Evolutionary conservation across 768 basidiomycete species (phyloP).

Genomic region (Rubroboletus satanas): DNA sequence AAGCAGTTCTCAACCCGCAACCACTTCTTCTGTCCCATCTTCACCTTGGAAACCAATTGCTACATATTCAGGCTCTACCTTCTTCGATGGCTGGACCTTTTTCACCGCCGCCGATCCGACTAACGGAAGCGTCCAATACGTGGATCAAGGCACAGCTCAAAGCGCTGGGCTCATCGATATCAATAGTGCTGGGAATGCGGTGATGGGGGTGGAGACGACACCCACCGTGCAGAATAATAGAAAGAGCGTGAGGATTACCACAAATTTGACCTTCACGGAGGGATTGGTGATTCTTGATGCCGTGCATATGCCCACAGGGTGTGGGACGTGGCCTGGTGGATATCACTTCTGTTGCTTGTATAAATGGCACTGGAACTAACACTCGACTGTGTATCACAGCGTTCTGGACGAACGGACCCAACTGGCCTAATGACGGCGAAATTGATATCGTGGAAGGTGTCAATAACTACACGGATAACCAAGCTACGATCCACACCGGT

Average conservation of each 20-base stretch:
- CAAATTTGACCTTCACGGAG: slow-evolving; percentile 54
- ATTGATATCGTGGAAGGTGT: slow-evolving; percentile 87
- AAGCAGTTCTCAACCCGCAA: slow-evolving; percentile 16
- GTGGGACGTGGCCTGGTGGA: slow-evolving; percentile 75
- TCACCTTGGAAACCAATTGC: slow-evolving; percentile 61
- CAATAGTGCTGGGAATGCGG: slow-evolving; percentile 67
- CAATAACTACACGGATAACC: slow-evolving; percentile 74
- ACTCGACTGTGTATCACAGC: slow-evolving; percentile 21
- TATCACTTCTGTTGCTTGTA: neutral
- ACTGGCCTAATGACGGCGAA: slow-evolving; percentile 54
- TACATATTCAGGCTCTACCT: slow-evolving; percentile 59
- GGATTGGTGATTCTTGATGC: slow-evolving; percentile 79
- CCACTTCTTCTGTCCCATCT: slow-evolving; percentile 27
- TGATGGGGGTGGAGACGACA: slow-evolving; percentile 90
- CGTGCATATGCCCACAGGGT: slow-evolving; percentile 86
- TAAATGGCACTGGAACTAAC: neutral
- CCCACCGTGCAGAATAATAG: slow-evolving; percentile 62
- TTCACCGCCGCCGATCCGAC: slow-evolving; percentile 71
- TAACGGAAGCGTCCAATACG: slow-evolving; percentile 63
- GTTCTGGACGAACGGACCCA: slow-evolving; percentile 50
- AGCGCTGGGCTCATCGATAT: slow-evolving; percentile 59
- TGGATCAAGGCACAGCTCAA: slow-evolving; percentile 57
- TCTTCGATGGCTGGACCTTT: slow-evolving; percentile 85
- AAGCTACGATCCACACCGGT: slow-evolving; percentile 77
- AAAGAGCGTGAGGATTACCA: slow-evolving; percentile 75